Evolutionary conservation across 352 stramenopile species (phyloP).

Genomic region (Phytophthora tentaculata): DNA sequence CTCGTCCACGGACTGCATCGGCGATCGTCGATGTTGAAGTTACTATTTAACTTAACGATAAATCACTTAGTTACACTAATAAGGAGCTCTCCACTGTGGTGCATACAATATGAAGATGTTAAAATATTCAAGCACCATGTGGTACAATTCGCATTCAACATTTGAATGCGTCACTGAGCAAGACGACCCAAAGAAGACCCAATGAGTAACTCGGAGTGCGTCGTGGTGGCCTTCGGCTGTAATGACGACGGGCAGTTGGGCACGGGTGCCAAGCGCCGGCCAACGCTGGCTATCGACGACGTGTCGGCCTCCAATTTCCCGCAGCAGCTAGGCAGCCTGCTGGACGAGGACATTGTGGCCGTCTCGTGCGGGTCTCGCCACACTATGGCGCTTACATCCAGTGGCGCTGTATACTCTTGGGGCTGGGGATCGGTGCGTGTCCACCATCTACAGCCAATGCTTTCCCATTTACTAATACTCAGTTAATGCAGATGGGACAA

Average conservation of each 20-base stretch:
- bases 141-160: conserved; percentile 2
- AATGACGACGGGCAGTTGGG: conserved; percentile 87
- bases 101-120: background rate
- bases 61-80: background rate
- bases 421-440: conserved; percentile 77
- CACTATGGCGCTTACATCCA: conserved; percentile 77
- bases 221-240: conserved; percentile 78
- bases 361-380: conserved; percentile 85
- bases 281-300: conserved; percentile 63
- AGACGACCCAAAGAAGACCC: conserved; percentile 7
- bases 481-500: conserved; percentile 69
- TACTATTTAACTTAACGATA: conserved; percentile 3
- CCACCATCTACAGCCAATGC: background rate
- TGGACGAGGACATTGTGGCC: conserved; percentile 60
- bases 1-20: conserved; percentile 2
- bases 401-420: conserved; percentile 73
- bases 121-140: conserved; percentile 13
- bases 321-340: conserved; percentile 57
- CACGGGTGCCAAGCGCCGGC: conserved; percentile 65
- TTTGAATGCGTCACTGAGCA: conserved; percentile 11
- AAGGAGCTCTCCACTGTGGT: background rate
- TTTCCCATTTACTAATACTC: conserved; percentile 13
- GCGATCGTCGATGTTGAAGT: conserved; percentile 22
- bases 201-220: conserved; percentile 34
- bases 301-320: conserved; percentile 83